phyloP scores from a whole-genome alignment of 2,329 filamentous ascomycete genomes.

The Nannizzia gypsea region DNA sequence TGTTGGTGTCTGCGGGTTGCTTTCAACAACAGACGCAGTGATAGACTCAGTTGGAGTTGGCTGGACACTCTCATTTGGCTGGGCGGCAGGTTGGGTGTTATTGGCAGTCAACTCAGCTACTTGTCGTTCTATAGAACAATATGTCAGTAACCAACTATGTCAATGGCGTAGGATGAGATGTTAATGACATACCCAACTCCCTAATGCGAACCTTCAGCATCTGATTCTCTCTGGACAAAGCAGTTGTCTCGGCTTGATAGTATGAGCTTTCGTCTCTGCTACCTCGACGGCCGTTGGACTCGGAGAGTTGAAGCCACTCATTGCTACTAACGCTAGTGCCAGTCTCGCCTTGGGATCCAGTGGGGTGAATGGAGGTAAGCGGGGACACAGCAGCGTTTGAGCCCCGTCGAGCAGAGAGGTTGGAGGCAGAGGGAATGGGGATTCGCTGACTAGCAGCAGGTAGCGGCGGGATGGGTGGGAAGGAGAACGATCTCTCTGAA shows the following conservation, averaged over 20 bases:
- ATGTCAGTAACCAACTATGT: not conserved
- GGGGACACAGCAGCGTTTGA: not conserved
- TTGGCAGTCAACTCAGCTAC: not conserved
- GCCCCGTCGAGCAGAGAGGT: not conserved
- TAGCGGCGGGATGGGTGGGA: constrained; percentile 23
- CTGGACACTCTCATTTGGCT: not conserved
- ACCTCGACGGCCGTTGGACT: constrained; percentile 23
- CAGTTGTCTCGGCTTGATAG: constrained; percentile 38
- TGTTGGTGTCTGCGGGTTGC: not conserved
- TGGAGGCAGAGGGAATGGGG: constrained; percentile 27
- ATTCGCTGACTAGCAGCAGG: constrained; percentile 15
- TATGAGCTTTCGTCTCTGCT: constrained; percentile 37
- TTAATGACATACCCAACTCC: constrained; percentile 31
- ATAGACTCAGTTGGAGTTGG: not conserved
- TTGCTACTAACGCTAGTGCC: constrained; percentile 10
- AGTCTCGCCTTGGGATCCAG: constrained; percentile 11
- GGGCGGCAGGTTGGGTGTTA: not conserved
- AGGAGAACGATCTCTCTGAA: constrained; percentile 32
- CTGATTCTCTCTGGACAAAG: constrained; percentile 37
- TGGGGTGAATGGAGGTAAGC: not conserved
- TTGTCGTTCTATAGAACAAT: not conserved
- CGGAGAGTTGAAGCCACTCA: constrained; percentile 6
- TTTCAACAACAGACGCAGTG: not conserved
- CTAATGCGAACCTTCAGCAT: constrained; percentile 38
- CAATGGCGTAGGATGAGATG: not conserved